Evolutionary conservation across 2,329 filamentous ascomycete genomes (phyloP).

Genomic region (Epichloe amarillans): DNA sequence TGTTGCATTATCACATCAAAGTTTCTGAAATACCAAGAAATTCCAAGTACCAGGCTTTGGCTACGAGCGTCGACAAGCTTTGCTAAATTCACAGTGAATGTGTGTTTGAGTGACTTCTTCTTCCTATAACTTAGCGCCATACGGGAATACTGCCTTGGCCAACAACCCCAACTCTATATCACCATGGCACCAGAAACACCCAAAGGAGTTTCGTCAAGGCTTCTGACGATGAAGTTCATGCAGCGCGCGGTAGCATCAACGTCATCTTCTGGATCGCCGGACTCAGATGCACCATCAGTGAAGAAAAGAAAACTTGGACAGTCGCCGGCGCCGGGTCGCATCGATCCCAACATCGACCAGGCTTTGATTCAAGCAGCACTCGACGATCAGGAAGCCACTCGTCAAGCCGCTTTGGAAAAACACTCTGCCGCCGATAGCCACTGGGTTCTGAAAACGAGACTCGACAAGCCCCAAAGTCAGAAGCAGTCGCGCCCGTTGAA

Average conservation of each 20-base stretch:
- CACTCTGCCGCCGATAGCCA: constrained; percentile 57
- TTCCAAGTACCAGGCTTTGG: not conserved
- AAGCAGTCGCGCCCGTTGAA: constrained; percentile 28
- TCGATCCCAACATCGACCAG: constrained; percentile 35
- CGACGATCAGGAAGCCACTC: constrained; percentile 53
- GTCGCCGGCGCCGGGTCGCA: constrained; percentile 22
- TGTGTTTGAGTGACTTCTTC: not conserved
- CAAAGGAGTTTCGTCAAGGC: constrained; percentile 68
- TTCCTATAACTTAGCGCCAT: not conserved
- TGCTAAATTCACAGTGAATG: not conserved
- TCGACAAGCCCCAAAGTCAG: constrained; percentile 12
- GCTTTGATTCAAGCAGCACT: constrained; percentile 49
- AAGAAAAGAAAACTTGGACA: constrained; percentile 49
- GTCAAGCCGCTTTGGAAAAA: constrained; percentile 45
- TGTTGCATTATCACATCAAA: not conserved
- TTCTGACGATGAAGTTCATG: constrained; percentile 97
- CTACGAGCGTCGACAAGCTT: not conserved
- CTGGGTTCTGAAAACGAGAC: constrained; percentile 53
- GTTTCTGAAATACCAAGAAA: not conserved
- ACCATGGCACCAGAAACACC: constrained; percentile 38
- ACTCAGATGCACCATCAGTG: constrained; percentile 36
- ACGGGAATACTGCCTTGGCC: too few relatives aligned
- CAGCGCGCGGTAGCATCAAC: constrained; percentile 63
- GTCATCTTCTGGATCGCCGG: constrained; percentile 29
- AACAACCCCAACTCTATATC: not conserved